Evolutionary conservation across 257 asterid species (phyloP).

Genomic region (Solanum bulbocastanum): DNA sequence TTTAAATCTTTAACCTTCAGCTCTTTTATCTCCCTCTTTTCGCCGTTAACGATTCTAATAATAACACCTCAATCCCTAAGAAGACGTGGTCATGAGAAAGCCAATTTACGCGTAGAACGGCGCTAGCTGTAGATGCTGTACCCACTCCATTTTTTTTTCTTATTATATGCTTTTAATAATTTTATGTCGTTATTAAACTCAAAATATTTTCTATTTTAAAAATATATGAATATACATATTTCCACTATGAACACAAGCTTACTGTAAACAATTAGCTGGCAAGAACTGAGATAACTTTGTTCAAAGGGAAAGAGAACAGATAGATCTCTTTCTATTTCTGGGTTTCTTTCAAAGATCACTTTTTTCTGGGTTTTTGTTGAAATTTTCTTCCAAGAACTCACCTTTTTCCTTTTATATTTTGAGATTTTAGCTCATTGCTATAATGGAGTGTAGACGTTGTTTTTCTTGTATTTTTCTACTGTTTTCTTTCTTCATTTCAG

Average conservation of each 20-base stretch:
- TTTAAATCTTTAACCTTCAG: background rate
- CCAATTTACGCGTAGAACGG: background rate
- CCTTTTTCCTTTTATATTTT: background rate
- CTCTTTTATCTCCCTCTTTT: background rate
- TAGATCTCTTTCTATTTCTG: background rate
- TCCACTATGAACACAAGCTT: background rate
- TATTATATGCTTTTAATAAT: background rate
- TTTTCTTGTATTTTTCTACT: constrained; percentile 18
- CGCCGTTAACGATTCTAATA: accelerated
- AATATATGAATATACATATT: background rate
- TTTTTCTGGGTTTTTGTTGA: background rate
- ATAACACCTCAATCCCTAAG: background rate
- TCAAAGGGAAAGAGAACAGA: background rate
- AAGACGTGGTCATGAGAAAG: background rate
- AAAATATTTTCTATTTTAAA: background rate
- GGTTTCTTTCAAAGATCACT: background rate
- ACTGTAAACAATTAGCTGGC: background rate
- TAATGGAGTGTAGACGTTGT: constrained; percentile 19
- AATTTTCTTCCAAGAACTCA: background rate
- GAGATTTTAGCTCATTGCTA: background rate
- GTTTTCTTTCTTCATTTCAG: constrained; percentile 21
- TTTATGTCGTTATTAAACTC: background rate
- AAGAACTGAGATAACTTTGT: background rate
- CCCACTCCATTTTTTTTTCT: background rate
- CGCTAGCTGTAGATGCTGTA: background rate